Evolutionary conservation across 495 filamentous ascomycete species (phyloP), one percentile per base, ranked within the genome.

Genomic region (Tuber magnatum): DNA sequence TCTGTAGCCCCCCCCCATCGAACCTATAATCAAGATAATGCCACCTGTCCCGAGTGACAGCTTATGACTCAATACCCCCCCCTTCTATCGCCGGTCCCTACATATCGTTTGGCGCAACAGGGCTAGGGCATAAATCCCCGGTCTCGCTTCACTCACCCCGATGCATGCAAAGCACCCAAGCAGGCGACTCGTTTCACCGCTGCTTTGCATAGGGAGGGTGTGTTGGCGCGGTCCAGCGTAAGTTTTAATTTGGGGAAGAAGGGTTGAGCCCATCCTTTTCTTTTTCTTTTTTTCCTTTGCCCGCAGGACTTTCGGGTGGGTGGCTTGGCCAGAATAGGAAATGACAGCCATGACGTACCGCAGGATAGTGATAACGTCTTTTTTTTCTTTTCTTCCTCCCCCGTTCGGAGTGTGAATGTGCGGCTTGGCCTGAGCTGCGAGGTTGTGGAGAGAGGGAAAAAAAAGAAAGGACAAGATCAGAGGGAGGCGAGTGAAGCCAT

Each of bases 141-240:
- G 28, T 65, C 28, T 65, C 56, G 56, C 56, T 65, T 65, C 56
- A 18, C 35, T 20, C 28, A 35, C 56, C 56, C 56, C 9, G 56
- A 65, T 65, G 32, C 56, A 65, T 65, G 56, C 56, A 35, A 20
- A 65, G 56, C 14, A 35, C 56, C n/a, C 56, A 65, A 65, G 56
- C 56, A 28, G 56, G 35, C 56, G 56, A 65, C 56, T 65, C 56
- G 56, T 65, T 65, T 65, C 56, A 65, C 56, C 56, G 56, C 56
- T 65, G 28, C 56, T 65, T 32, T 65, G 56, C 56, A 65, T 18
- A 5, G 28, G 56, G 56, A 35, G 56, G 56, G 56, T 65, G 56
- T 65, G 56, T 35, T 65, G 56, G 56, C 56, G 56, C 56, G 56
- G 56, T 35, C 56, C 56, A 65, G 56, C 56, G 56, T 65, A 65